Evolutionary conservation across 768 basidiomycete genomes (phyloP).

Genomic region (Collybia sp.): DNA sequence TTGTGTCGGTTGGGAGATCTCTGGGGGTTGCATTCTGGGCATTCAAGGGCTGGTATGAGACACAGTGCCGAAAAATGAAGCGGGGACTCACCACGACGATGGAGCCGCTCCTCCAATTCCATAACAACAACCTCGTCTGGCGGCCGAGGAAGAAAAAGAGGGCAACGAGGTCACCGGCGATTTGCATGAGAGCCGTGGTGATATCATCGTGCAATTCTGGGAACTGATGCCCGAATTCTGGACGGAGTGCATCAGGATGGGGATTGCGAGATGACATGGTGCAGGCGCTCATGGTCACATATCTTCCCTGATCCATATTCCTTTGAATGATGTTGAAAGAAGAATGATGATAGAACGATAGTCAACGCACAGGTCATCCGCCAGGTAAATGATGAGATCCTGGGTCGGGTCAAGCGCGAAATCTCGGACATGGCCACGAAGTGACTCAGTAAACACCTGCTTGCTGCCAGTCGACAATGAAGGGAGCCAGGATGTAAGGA

Average conservation of each 20-base stretch:
- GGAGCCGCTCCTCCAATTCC: conserved; percentile 48
- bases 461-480: conserved; percentile 12
- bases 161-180: conserved; percentile 50
- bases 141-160: conserved; percentile 31
- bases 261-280: conserved; percentile 35
- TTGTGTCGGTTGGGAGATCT: conserved; percentile 20
- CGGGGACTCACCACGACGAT: conserved; percentile 33
- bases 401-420: conserved; percentile 67
- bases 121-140: conserved; percentile 31
- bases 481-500: conserved; percentile 20
- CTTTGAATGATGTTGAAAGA: background rate
- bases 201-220: conserved; percentile 13
- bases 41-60: background rate
- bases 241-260: conserved; percentile 36
- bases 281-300: conserved; percentile 31
- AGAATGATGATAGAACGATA: background rate
- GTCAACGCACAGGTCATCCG: conserved; percentile 7
- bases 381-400: conserved; percentile 39
- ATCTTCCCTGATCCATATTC: background rate
- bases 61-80: no score
- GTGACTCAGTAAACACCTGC: conserved; percentile 20
- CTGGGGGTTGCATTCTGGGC: conserved; percentile 22
- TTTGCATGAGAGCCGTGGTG: conserved; percentile 38
- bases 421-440: conserved; percentile 42
- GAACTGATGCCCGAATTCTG: conserved; percentile 20